These are phyloP conservation scores for Rhodotorula kratochvilovae DNA, from an alignment of 768 basidiomycete genomes.

Conservation along the genomic window DNA sequence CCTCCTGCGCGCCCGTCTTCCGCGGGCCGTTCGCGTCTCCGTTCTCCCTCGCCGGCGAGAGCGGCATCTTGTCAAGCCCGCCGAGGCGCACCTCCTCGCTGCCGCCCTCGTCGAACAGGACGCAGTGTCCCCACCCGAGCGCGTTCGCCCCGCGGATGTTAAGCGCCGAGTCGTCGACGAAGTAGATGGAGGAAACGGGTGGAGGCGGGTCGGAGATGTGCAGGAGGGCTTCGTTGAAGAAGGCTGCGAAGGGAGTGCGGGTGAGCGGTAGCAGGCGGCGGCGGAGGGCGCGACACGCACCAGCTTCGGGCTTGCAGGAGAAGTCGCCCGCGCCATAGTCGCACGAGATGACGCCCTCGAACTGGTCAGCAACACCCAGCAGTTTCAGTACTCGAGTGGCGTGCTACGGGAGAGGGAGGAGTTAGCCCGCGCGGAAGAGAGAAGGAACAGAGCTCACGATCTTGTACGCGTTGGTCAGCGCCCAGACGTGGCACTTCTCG, in stretches of 20 bases:
- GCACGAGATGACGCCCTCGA: constrained; percentile 44
- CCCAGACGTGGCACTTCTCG: constrained; percentile 36
- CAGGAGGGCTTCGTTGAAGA: constrained; percentile 26
- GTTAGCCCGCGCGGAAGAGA: background rate
- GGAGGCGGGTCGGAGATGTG: constrained; percentile 20
- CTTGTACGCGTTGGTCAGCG: constrained; percentile 39
- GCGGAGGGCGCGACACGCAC: background rate
- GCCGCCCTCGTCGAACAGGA: constrained; percentile 34
- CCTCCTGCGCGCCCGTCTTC: background rate
- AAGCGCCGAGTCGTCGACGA: constrained; percentile 41
- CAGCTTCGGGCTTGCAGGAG: constrained; percentile 38
- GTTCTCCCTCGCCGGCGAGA: background rate
- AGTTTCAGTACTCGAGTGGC: constrained; percentile 36
- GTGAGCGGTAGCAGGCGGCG: background rate
- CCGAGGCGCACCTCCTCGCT: constrained; percentile 19
- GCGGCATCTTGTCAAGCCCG: constrained; percentile 6
- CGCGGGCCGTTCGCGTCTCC: constrained; percentile 1
- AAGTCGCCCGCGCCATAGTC: constrained; percentile 39
- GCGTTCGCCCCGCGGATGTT: constrained; percentile 36
- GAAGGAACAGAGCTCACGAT: constrained; percentile 10
- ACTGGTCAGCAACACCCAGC: constrained; percentile 28
- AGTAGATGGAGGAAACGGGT: constrained; percentile 27
- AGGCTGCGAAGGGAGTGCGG: background rate
- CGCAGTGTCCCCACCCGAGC: constrained; percentile 36
- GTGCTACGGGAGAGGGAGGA: constrained; percentile 14